Percentiles rank a stretch among this genome's conserved stretches.
Conservation (phyloP, 495 filamentous ascomycete genomes). For the Hypoxylon crocopeplum region DNA sequence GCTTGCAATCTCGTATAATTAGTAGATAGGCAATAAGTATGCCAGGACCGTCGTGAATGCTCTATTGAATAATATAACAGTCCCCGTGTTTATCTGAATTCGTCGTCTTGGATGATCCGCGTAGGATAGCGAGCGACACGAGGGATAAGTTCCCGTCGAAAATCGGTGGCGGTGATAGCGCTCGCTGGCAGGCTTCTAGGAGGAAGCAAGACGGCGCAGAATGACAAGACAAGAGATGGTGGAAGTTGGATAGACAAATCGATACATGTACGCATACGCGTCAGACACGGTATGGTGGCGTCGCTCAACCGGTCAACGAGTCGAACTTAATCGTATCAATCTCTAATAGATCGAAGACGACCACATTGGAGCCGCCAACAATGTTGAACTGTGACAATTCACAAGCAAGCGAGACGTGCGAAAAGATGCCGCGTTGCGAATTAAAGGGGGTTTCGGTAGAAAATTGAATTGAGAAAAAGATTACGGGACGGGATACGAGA, state of each 20-base stretch:
- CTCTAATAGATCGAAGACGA: slow-evolving; percentile 28
- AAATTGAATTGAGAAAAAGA: slow-evolving; percentile 10
- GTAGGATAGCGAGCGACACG: slow-evolving; percentile 39
- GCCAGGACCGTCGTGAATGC: slow-evolving; percentile 15
- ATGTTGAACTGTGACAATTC: slow-evolving; percentile 17
- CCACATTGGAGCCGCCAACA: slow-evolving; percentile 21
- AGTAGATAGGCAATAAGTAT: not conserved
- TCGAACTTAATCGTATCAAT: slow-evolving; percentile 29
- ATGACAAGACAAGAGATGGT: not conserved
- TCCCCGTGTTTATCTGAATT: slow-evolving; percentile 18
- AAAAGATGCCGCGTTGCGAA: slow-evolving; percentile 10
- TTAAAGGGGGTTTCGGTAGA: not conserved
- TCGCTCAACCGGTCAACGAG: slow-evolving; percentile 21
- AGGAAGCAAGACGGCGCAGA: not conserved
- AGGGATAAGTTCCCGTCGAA: slow-evolving; percentile 21
- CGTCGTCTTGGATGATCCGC: slow-evolving; percentile 12
- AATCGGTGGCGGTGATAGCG: slow-evolving; percentile 2
- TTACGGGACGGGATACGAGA: slow-evolving; percentile 18
- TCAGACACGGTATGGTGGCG: slow-evolving; percentile 28
- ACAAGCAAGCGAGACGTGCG: not conserved
- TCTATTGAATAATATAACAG: slow-evolving; percentile 25
- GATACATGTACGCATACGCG: slow-evolving; percentile 28
- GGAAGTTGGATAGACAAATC: not conserved
- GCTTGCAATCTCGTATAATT: not conserved
- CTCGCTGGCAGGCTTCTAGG: no score